A percentile compares a stretch with the other conserved stretches of the same genome.
Conservation (phyloP, 441 rosid genomes). For the Manihot esculenta region DNA sequence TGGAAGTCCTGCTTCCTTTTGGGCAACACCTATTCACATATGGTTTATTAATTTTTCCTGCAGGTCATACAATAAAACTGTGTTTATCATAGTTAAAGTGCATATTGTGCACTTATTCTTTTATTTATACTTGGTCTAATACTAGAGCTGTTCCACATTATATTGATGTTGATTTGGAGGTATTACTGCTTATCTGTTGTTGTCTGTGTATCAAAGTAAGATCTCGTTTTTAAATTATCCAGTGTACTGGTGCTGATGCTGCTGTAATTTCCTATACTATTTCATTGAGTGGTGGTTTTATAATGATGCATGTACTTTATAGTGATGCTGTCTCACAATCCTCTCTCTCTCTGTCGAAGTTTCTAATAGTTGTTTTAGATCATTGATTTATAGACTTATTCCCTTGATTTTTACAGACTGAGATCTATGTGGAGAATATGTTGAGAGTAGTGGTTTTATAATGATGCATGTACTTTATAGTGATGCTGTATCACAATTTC, state of each 20-base stretch:
- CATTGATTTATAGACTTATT: conserved; percentile 9
- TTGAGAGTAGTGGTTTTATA: neutral
- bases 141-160: neutral
- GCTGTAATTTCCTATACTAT: neutral
- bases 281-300: neutral
- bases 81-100: too few species aligned
- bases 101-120: neutral
- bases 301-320: neutral
- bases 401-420: conserved; percentile 30
- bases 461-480: neutral
- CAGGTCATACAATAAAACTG: too few species aligned
- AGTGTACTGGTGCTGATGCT: neutral
- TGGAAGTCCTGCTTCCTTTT: neutral
- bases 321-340: neutral
- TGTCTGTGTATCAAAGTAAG: too few species aligned
- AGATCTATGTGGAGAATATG: conserved; percentile 67
- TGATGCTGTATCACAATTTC: neutral
- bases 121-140: neutral
- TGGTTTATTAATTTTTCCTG: too few species aligned
- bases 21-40: too few species aligned
- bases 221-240: neutral
- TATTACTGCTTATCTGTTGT: too few species aligned
- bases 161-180: neutral
- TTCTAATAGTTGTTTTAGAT: neutral
- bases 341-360: neutral